phyloP scores from a whole-genome alignment of 345 rosid species.

The Stellera chamaejasme region DNA sequence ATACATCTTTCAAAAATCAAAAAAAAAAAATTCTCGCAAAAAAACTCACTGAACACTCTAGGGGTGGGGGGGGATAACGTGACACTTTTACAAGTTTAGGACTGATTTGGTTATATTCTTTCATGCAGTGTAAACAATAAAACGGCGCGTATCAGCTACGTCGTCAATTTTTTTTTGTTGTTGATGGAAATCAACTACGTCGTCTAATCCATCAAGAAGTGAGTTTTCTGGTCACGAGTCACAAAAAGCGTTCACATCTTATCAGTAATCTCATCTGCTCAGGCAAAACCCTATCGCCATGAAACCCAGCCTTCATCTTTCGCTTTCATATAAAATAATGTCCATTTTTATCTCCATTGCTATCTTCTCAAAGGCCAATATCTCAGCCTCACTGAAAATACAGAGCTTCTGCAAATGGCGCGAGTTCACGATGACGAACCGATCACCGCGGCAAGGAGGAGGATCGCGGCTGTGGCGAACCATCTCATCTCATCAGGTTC shows the following conservation, averaged over 20 bases:
- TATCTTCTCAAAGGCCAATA: neutral
- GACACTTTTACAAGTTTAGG: no score
- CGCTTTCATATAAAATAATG: neutral
- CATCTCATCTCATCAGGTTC: slow-evolving; percentile 29
- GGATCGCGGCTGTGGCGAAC: slow-evolving; percentile 41
- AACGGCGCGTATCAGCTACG: no score
- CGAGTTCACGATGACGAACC: slow-evolving; percentile 23
- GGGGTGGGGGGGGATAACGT: no score
- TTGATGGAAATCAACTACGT: no score
- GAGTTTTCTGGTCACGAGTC: no score
- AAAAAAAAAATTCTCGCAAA: no score
- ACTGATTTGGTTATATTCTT: no score
- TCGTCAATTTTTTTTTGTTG: no score
- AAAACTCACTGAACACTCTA: no score
- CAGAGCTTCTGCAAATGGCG: slow-evolving; percentile 18
- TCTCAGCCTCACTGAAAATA: slow-evolving; percentile 1
- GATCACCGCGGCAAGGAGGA: slow-evolving; percentile 31
- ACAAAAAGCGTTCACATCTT: neutral
- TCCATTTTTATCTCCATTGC: neutral
- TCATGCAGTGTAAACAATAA: no score
- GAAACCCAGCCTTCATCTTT: neutral
- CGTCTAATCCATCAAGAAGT: no score
- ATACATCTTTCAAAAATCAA: no score
- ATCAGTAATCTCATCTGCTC: neutral
- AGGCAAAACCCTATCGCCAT: neutral